These are phyloP conservation scores for Parathielavia hyrcaniae DNA, from an alignment of 495 filamentous ascomycete genomes.

Conservation along the genomic window DNA sequence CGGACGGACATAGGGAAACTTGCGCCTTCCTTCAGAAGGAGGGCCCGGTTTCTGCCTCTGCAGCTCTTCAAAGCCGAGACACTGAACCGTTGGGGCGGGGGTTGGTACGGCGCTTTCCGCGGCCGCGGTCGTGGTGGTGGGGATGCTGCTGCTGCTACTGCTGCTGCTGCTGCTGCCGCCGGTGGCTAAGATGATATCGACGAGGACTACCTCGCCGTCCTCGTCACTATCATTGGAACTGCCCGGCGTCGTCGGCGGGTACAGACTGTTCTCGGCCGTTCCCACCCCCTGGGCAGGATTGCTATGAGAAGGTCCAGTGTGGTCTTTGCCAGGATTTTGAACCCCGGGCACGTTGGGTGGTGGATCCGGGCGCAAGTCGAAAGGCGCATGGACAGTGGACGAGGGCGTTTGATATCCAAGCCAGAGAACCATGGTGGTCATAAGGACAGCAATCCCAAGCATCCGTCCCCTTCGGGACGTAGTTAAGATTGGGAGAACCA, in stretches of 20 bases:
- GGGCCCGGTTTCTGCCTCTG: conserved; percentile 31
- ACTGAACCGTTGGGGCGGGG: conserved; percentile 7
- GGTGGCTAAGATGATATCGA: neutral
- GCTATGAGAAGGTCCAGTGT: neutral
- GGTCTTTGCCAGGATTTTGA: neutral
- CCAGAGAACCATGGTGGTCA: conserved; percentile 20
- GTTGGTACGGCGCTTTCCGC: neutral
- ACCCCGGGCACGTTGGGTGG: neutral
- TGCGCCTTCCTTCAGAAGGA: conserved; percentile 36
- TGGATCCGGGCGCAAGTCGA: conserved; percentile 6
- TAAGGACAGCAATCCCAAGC: conserved; percentile 16
- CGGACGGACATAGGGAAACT: conserved; percentile 53
- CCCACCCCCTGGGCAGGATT: neutral
- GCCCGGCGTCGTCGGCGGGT: neutral
- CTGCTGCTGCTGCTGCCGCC: neutral
- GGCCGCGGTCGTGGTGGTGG: neutral
- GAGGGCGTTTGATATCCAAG: conserved; percentile 17
- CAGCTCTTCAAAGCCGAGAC: conserved; percentile 20
- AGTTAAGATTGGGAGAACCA: conserved; percentile 16
- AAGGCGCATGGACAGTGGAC: neutral
- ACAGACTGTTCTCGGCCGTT: neutral
- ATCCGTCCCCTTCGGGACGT: conserved; percentile 17
- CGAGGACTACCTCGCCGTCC: too few relatives aligned
- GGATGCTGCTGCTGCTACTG: too few relatives aligned
- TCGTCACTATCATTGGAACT: neutral